A percentile compares a stretch with the other conserved stretches of the same genome.
Evolutionary conservation across 2,329 filamentous ascomycete species (phyloP).

Genomic region (Ustilaginoidea virens): DNA sequence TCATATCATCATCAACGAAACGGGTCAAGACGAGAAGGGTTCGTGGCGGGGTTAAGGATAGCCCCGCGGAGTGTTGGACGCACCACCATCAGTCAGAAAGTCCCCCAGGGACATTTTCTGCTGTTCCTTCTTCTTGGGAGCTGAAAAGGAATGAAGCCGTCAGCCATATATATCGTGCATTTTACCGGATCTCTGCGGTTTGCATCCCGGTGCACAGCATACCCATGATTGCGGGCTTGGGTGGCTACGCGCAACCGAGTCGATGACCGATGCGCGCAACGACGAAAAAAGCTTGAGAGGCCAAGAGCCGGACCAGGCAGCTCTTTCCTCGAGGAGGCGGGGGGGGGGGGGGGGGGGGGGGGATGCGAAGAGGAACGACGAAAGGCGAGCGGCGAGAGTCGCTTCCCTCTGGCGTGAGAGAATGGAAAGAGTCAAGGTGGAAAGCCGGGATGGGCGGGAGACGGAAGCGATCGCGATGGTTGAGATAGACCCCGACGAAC

Average conservation of each 20-base stretch:
- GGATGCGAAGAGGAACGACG: slow-evolving; percentile 4
- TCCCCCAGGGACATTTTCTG: slow-evolving; percentile 97
- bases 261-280: slow-evolving; percentile 24
- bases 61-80: slow-evolving; percentile 21
- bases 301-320: slow-evolving; percentile 14
- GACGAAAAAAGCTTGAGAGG: slow-evolving; percentile 6
- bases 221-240: slow-evolving; percentile 45
- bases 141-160: slow-evolving; percentile 27
- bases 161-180: slow-evolving; percentile 1
- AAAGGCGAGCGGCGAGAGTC: slow-evolving; percentile 2
- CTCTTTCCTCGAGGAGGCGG: slow-evolving; percentile 7
- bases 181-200: too few relatives aligned
- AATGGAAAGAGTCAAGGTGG: not conserved
- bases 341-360: not conserved
- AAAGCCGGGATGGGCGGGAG: slow-evolving; percentile 8
- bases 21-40: slow-evolving; percentile 7
- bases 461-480: slow-evolving; percentile 9
- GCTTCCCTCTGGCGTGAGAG: too few relatives aligned
- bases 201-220: slow-evolving; percentile 18
- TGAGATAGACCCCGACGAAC: slow-evolving; percentile 20
- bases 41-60: slow-evolving; percentile 10
- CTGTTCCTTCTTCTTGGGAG: slow-evolving; percentile 82
- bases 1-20: slow-evolving; percentile 1
- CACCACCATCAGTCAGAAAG: slow-evolving; percentile 87
- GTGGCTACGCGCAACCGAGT: slow-evolving; percentile 31